Evolutionary conservation across 768 basidiomycete genomes (phyloP), one percentile per base, ranked within the genome.

Genomic region (Trichaptum fuscoviolaceum): DNA sequence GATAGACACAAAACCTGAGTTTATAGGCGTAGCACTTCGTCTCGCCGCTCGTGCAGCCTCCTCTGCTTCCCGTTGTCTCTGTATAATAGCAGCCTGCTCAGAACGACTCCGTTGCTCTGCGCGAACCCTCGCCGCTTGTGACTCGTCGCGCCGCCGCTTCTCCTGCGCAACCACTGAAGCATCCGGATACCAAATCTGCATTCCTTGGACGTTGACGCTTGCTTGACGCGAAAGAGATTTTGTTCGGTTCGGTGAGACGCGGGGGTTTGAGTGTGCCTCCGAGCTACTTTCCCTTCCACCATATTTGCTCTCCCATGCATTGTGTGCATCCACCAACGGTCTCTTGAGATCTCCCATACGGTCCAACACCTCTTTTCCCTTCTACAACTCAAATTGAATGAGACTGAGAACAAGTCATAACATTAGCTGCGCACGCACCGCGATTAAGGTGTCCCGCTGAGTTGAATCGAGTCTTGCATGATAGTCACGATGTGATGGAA

Each of bases 401-500:
- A 15, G 42, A 52, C 15, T 5, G 42, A 52, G 17, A 15, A 12
- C 6, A 3, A 52, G 42, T 52, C 42, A 52, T 15, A 3, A 20
- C 3, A 20, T 12, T 12, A 12, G 15, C 42, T 52, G 42, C 42
- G 42, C 42, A 86, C 91, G 76, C 75, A 93, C 92, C 80, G 86
- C 75, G 35, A 81, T 83, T 20, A 93, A 81, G 75, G 91, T 91
- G 63, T 85, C 78, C 64, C 87, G 82, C 71, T 93, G 92, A 12
- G 81, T 78, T 7, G 77, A 64, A 59, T 74, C 87, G 70, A 94
- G 75, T 59, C 86, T 74, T 0, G 77, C 78, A 35, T 81, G 71
- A 73, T 89, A 93, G 58, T 91, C 87, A 64, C 81, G 78, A 77
- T 93, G 92, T 0, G 79, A 77, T 0, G 92, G 92, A n/a, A 94